Evolutionary conservation across 2,329 filamentous ascomycete genomes (phyloP), one percentile per base, ranked within the genome.

Genomic region (Helminthosporium solani): DNA sequence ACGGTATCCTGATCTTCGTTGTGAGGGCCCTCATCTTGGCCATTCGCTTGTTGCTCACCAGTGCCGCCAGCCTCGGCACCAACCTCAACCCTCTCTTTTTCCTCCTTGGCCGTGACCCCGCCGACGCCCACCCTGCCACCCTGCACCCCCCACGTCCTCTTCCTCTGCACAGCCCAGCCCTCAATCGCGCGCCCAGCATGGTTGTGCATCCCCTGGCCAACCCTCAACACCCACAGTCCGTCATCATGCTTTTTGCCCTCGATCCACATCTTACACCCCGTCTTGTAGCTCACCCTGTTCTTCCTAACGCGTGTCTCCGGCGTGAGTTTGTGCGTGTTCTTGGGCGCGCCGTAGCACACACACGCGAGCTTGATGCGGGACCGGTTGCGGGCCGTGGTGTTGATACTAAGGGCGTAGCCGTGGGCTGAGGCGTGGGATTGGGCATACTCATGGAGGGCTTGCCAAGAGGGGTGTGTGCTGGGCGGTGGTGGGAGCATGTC

Each of bases 321-420:
- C 2, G 66, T 68, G 19, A 69, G 57, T 34, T 68, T 66, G 41
- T 67, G 66, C 2, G 64, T 69, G 34, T 69, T 69, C 53, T 68
- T 69, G 2, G 64, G 63, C 27, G 53, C 50, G 16, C 66, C 66
- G 38, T 66, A 68, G 57, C 66, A 68, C 18, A 68, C 64, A 42
- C 66, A 69, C 27, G 64, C 64, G 12, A 69, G 57, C 48, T 68
- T 69, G 47, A 68, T 65, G 33, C 64, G 61, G 7, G 61, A 63
- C 9, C 64, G 60, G 45, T 66, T 68, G 49, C 64, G 66, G 3
- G 63, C 63, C n/a, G 64, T 67, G 3, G 64, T 68, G 46, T 68
- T 69, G 51, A 69, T 69, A 33, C 53, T 57, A 15, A 69, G 53
- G 1, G 66, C 66, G 42, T 69, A 69, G 12, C 66, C 66, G 36